Evolutionary conservation across 129 eudicot species (phyloP).

Genomic region (Deinandra increscens): DNA sequence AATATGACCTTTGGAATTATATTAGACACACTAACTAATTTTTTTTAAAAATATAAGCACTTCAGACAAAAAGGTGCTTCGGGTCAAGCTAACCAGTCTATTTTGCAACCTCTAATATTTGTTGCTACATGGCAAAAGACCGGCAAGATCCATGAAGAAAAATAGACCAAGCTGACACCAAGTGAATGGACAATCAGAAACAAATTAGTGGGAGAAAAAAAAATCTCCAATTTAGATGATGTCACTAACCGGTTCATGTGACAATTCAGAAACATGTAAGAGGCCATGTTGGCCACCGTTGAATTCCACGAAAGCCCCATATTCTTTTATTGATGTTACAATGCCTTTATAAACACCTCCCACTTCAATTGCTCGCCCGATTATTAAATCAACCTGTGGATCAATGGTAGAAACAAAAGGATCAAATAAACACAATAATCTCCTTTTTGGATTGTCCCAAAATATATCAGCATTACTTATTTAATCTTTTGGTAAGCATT

Average conservation of each 20-base stretch:
- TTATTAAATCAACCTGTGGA: constrained; percentile 65
- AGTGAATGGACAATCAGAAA: neutral
- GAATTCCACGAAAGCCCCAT: constrained; percentile 97
- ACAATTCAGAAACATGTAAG: constrained; percentile 86
- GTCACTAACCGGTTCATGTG: constrained; percentile 78
- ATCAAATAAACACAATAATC: neutral
- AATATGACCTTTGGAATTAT: neutral
- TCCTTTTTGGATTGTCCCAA: neutral
- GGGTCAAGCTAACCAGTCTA: no score
- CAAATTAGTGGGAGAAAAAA: neutral
- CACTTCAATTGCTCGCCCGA: constrained; percentile 88
- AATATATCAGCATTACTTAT: neutral
- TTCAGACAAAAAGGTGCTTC: neutral
- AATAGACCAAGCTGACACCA: neutral
- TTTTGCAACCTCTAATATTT: neutral
- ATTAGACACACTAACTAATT: neutral
- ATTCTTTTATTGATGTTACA: constrained; percentile 73
- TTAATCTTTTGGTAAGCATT: no score
- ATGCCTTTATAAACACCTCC: constrained; percentile 88
- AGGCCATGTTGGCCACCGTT: constrained; percentile 99
- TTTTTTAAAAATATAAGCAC: neutral
- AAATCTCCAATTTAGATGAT: neutral
- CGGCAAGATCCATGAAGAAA: neutral
- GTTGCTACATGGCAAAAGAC: neutral
- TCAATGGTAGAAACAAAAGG: neutral